A percentile compares a stretch with the other conserved stretches of the same genome.
These are phyloP conservation scores for Boletus edulis DNA, from an alignment of 768 basidiomycete species.

Conservation along the genomic window DNA sequence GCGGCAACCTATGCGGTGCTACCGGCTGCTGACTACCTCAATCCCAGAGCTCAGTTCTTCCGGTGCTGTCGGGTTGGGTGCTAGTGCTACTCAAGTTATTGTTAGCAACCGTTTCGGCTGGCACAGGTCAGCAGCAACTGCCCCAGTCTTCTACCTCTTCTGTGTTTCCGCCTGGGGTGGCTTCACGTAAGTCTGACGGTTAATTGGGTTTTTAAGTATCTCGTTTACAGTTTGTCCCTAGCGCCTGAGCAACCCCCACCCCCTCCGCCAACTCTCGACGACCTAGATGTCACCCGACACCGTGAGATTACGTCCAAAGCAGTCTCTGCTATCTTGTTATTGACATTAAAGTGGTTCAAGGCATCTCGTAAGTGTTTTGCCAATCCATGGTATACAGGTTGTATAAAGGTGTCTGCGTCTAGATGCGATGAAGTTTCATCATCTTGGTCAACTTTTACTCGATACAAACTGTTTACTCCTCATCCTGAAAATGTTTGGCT, in stretches of 20 bases:
- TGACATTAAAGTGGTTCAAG: slow-evolving; percentile 97
- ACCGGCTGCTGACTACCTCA: not conserved
- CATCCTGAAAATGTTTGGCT: slow-evolving; percentile 97
- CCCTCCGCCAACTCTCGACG: slow-evolving; percentile 78
- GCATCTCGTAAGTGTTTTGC: slow-evolving; percentile 75
- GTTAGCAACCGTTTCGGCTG: slow-evolving; percentile 88
- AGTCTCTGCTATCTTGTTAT: slow-evolving; percentile 88
- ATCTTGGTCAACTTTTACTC: slow-evolving; percentile 90
- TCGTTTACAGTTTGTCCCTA: slow-evolving; percentile 20
- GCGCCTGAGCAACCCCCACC: slow-evolving; percentile 62
- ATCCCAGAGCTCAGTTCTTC: slow-evolving; percentile 73
- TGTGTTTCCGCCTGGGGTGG: slow-evolving; percentile 68
- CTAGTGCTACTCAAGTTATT: slow-evolving; percentile 90
- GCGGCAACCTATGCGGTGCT: slow-evolving; percentile 21
- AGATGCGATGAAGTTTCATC: slow-evolving; percentile 99
- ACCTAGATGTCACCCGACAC: slow-evolving; percentile 90
- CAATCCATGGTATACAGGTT: not conserved
- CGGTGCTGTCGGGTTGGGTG: slow-evolving; percentile 86
- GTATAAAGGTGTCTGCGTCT: slow-evolving; percentile 3
- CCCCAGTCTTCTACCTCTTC: slow-evolving; percentile 69
- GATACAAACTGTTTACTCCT: slow-evolving; percentile 94
- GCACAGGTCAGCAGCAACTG: slow-evolving; percentile 49
- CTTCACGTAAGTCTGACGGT: slow-evolving; percentile 50
- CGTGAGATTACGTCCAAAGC: slow-evolving; percentile 98
- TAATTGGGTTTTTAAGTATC: not conserved